A percentile compares a stretch with the other conserved stretches of the same genome.
phyloP scores from a whole-genome alignment of 2,329 filamentous ascomycete genomes.

The Bisporella sp. region DNA sequence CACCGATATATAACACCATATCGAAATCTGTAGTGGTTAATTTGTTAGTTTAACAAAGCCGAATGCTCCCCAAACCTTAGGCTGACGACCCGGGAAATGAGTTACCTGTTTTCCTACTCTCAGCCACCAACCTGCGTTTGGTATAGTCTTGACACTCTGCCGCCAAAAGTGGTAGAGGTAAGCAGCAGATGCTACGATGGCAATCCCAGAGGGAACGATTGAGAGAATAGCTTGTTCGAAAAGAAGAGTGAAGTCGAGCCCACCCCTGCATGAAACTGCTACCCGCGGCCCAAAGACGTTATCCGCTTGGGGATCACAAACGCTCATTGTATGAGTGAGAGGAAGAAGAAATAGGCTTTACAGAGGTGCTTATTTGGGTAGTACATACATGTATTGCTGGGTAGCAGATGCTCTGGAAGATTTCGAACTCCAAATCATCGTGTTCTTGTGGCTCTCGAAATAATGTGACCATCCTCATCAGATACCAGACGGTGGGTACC shows the following conservation, averaged over 20 bases:
- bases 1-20: not conserved
- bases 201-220: not conserved
- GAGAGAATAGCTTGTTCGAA: not conserved
- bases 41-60: not conserved
- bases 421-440: too few species aligned
- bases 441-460: too few species aligned
- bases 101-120: not conserved
- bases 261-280: not conserved
- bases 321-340: not conserved
- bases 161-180: not conserved
- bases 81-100: too few species aligned
- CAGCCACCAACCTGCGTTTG: conserved; percentile 2
- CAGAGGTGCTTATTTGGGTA: too few species aligned
- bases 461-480: too few species aligned
- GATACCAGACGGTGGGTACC: too few species aligned
- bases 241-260: not conserved
- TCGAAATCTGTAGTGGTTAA: not conserved
- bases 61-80: too few species aligned
- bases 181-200: not conserved
- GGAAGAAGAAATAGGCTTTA: too few species aligned
- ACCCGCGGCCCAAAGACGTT: not conserved
- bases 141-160: not conserved
- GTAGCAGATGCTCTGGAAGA: too few species aligned
- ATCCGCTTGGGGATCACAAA: not conserved
- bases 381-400: too few species aligned